phyloP scores from a whole-genome alignment of 2,329 filamentous ascomycete species.

The Colletotrichum simmondsii region DNA sequence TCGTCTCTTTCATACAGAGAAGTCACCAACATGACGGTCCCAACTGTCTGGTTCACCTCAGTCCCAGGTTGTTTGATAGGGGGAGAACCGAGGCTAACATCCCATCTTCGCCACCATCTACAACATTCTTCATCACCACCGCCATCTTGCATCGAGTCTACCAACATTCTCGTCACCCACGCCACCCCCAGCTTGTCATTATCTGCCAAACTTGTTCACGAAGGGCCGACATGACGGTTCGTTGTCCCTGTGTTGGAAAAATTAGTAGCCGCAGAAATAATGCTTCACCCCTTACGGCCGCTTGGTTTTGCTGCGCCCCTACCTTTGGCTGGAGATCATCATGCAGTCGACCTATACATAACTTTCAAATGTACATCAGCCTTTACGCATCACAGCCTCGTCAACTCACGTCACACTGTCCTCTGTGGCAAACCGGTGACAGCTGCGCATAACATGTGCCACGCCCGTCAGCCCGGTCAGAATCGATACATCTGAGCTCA shows the following conservation, averaged over 20 bases:
- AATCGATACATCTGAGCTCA: neutral
- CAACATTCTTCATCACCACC: slow-evolving; percentile 22
- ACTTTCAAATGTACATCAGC: neutral
- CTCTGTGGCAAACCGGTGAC: neutral
- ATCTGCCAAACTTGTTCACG: slow-evolving; percentile 1
- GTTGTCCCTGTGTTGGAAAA: slow-evolving; percentile 16
- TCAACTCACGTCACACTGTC: neutral
- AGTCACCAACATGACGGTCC: slow-evolving; percentile 9
- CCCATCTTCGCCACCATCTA: neutral
- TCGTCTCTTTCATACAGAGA: neutral
- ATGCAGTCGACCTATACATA: neutral
- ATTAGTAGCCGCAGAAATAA: slow-evolving; percentile 4
- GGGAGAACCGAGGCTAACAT: neutral
- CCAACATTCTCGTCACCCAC: neutral
- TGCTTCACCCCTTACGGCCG: neutral
- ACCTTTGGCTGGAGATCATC: neutral
- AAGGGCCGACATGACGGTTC: neutral
- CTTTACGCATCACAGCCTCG: neutral
- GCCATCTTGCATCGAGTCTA: slow-evolving; percentile 4
- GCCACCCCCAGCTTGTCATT: neutral
- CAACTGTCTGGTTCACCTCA: slow-evolving; percentile 17
- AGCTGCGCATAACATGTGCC: neutral
- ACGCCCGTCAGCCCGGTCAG: neutral
- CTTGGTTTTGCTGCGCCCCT: neutral
- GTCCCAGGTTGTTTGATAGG: neutral